Base-by-base conservation (phyloP, 2,329 filamentous ascomycete species). In the Epichloe sp. region DNA sequence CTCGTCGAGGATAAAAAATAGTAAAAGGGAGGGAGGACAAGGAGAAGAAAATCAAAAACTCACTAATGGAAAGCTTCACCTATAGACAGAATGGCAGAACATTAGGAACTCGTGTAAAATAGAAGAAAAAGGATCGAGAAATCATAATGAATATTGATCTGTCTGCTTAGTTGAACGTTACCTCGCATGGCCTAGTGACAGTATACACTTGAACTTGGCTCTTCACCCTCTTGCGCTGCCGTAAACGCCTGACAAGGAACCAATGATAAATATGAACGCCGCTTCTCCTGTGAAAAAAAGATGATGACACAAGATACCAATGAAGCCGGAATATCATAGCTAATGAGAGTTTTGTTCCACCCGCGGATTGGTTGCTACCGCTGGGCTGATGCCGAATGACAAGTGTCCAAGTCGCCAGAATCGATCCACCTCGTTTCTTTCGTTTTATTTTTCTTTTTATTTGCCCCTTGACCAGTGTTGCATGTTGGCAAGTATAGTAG, bases 191-290 rank as follows among this genome's bases (percentile, higher is more conserved):
- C 57, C 47, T 55, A 48, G 45, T 47, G 50, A 55, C 56, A 53
- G 54, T 60, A 54, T 59, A 63, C 60, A 64, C 57, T 57, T 57
- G 57, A 57, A 62, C 58, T 56, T 57, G 58, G 54, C 53, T 60
- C 61, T 62, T 64, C 58, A 10, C 5, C 19, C 11, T 57, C 57
- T 53, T 54, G 53, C 60, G 60, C 58, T 59, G 56, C 61, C 50
- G 26, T 55, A 55, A 66, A 66, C 64, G 63, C 64, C 64, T 58
- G 52, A 56, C 60, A 57, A 58, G 11, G 40, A 26, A 21, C 34
- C 26, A 31, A 49, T 11, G 56, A 60, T 55, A 42, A 53, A 52
- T 43, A 43, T 43, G 10, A 21, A 58, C 59, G 58, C 60, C 62
- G 50, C 50, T 54, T 47, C 52, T 59, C 15, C 56, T 60, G 52